Evolutionary conservation across 2,329 filamentous ascomycete species (phyloP), one percentile per base, ranked within the genome.

Genomic region (Penicillium paneum): DNA sequence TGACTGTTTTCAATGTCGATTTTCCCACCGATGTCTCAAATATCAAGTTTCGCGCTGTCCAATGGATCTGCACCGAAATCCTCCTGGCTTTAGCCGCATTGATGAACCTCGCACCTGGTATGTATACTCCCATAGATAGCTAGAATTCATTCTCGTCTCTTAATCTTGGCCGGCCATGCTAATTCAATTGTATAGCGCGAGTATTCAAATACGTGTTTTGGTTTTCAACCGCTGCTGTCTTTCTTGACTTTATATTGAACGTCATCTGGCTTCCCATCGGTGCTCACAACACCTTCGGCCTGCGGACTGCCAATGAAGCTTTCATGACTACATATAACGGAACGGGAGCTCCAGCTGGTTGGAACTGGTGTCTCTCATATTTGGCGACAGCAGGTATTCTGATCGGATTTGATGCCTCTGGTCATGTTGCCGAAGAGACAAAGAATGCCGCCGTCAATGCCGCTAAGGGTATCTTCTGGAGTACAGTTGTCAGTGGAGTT

Each of bases 301-400:
- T 85, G 67, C 79, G 82, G 15, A 75, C 80, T 1, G 75, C 82
- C 0, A 73, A 82, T 35, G 82, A 83, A 55, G 82, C 82, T 7
- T 85, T 85, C 65, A 80, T 83, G 71, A 78, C 80, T 10, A 84
- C 81, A 0, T 83, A 83, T 62, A 85, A 85, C 54, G 79, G 78
- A 1, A 81, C 79, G 8, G 79, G 79, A 11, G 79, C 79, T 1
- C 80, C 82, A 0, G 73, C 77, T 1, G 82, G 77, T 3, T 85
- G 82, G 82, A 85, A 85, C 63, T 85, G 82, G 83, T 84, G 82
- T 68, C 74, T 85, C 4, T 83, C 81, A 4, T 85, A 82, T 65
- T 77, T 83, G 21, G 82, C 82, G 0, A 85, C 83, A 1, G 82
- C 82, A 5, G 83, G 82, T 40, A 79, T 85, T 35, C 63, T 85